Evolutionary conservation across 495 filamentous ascomycete genomes (phyloP).

Genomic region (Trichocladium antarcticum): DNA sequence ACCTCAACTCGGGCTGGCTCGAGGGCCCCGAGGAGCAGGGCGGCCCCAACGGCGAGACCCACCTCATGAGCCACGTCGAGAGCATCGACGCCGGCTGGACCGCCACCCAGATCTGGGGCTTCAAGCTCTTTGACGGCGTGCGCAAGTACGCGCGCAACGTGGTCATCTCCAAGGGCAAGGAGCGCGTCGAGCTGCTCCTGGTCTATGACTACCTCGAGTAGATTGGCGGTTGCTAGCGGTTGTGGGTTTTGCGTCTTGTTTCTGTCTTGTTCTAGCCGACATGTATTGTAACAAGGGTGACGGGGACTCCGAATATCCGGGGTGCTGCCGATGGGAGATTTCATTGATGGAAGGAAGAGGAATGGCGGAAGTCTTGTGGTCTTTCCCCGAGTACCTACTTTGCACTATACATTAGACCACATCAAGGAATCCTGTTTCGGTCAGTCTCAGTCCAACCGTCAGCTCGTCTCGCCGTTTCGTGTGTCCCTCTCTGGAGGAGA

Average conservation of each 20-base stretch:
- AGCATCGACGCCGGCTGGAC: conserved; percentile 48
- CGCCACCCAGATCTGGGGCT: conserved; percentile 48
- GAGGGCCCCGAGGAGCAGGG: conserved; percentile 39
- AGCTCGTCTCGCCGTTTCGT: neutral
- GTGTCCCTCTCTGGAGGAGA: neutral
- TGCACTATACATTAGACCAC: neutral
- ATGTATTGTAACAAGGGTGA: neutral
- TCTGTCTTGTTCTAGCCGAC: neutral
- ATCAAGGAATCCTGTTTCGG: neutral
- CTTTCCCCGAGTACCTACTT: neutral
- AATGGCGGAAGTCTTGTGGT: neutral
- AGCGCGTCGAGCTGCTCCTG: conserved; percentile 53
- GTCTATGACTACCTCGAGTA: conserved; percentile 54
- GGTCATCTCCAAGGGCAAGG: conserved; percentile 50
- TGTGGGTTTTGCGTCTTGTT: neutral
- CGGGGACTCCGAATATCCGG: no score
- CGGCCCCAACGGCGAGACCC: conserved; percentile 39
- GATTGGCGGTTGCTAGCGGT: neutral
- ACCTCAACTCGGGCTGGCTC: conserved; percentile 41
- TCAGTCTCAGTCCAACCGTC: no score
- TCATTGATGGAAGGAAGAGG: neutral
- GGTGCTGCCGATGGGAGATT: no score
- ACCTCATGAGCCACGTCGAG: conserved; percentile 44
- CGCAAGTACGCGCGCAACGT: conserved; percentile 59
- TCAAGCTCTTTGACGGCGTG: conserved; percentile 41